Percentiles rank a stretch among this genome's conserved stretches.
These are phyloP conservation scores for Lecanicillium sp. DNA, from an alignment of 2,329 filamentous ascomycete species.

Conservation along the genomic window DNA sequence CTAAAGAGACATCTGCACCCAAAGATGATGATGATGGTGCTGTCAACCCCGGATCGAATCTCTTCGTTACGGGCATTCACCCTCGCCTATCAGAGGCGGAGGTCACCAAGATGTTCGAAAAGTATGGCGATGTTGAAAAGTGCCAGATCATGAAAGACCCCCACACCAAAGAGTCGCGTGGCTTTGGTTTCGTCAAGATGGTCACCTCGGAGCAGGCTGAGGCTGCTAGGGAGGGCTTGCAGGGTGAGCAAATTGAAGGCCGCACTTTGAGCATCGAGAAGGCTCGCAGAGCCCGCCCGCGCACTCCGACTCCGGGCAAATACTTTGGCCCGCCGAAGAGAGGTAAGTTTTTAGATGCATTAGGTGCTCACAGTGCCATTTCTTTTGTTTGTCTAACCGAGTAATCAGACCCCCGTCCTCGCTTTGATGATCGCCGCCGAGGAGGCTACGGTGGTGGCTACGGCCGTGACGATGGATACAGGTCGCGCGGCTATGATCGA, in stretches of 20 bases:
- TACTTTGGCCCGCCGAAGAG: constrained; percentile 98
- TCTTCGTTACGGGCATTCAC: constrained; percentile 98
- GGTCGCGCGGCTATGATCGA: constrained; percentile 33
- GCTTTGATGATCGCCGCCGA: constrained; percentile 58
- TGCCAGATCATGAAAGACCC: constrained; percentile 99
- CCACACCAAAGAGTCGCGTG: constrained; percentile 96
- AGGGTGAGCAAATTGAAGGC: constrained; percentile 91
- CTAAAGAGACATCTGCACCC: constrained; percentile 48
- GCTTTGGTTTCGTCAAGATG: constrained; percentile 99
- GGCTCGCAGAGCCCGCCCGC: constrained; percentile 87
- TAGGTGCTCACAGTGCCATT: constrained; percentile 18
- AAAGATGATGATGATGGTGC: constrained; percentile 68
- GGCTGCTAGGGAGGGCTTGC: constrained; percentile 90
- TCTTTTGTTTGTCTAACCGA: constrained; percentile 8
- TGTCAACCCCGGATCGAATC: constrained; percentile 90
- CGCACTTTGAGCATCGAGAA: constrained; percentile 98
- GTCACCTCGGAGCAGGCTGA: constrained; percentile 90
- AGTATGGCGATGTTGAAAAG: constrained; percentile 97
- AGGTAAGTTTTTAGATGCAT: no score
- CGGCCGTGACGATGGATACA: constrained; percentile 50
- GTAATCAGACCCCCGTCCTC: constrained; percentile 31
- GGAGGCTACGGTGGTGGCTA: constrained; percentile 51
- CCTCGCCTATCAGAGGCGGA: constrained; percentile 85
- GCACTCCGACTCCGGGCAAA: constrained; percentile 95
- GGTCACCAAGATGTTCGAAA: constrained; percentile 92